Percentiles rank a stretch among this genome's conserved stretches.
Evolutionary conservation across 192 early-diverging fungal genomes (phyloP).

Genomic region (Entomortierella chlamydospora): DNA sequence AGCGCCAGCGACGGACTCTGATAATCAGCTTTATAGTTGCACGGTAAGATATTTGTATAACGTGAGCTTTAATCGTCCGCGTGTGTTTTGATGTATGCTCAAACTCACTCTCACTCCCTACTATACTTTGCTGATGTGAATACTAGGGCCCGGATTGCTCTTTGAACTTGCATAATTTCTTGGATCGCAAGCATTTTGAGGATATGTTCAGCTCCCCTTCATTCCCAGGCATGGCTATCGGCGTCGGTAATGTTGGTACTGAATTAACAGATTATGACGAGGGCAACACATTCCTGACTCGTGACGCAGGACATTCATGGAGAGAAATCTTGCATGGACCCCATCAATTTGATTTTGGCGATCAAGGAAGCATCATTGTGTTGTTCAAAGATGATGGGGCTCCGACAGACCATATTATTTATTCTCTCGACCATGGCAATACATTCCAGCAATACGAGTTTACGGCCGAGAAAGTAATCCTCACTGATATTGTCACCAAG

Average conservation of each 20-base stretch:
- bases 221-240: conserved; percentile 91
- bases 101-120: neutral
- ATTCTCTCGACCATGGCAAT: conserved; percentile 75
- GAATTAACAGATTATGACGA: conserved; percentile 72
- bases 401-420: conserved; percentile 68
- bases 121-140: too few relatives aligned
- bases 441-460: conserved; percentile 71
- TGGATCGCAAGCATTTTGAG: conserved; percentile 79
- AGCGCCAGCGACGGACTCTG: conserved; percentile 58
- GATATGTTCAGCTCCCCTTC: conserved; percentile 84
- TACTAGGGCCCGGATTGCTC: conserved; percentile 62
- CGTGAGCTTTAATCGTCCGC: too few relatives aligned
- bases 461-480: conserved; percentile 60
- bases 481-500: conserved; percentile 75
- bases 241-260: conserved; percentile 91
- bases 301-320: conserved; percentile 92
- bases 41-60: neutral
- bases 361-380: conserved; percentile 90
- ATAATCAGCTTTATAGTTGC: conserved; percentile 57
- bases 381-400: conserved; percentile 85
- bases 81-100: neutral
- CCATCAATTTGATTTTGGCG: conserved; percentile 94
- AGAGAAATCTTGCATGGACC: conserved; percentile 82
- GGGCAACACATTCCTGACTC: conserved; percentile 87
- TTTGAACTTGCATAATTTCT: conserved; percentile 90